Conservation (phyloP, 805 yeast genomes). For the Komagataella mondaviorum region DNA sequence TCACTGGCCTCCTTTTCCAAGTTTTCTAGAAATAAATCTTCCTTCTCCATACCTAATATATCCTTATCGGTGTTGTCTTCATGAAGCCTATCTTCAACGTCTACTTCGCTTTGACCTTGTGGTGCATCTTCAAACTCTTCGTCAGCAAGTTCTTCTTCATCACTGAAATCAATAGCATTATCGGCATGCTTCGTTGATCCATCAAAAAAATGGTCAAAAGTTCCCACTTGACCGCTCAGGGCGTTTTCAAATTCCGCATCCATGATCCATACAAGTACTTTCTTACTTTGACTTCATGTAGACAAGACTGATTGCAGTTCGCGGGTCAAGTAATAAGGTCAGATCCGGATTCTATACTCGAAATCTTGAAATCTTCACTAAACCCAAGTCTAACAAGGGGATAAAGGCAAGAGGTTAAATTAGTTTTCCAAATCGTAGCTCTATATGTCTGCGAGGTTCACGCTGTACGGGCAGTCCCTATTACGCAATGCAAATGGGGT, state of each 20-base stretch:
- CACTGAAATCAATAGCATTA: constrained; percentile 89
- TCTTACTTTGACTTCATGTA: not conserved
- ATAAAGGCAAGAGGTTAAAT: not conserved
- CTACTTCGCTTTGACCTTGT: constrained; percentile 24
- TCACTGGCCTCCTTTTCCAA: constrained; percentile 22
- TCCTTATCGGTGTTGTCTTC: constrained; percentile 21
- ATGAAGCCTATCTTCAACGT: constrained; percentile 23
- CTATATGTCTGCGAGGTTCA: constrained; percentile 19
- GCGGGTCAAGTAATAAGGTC: not conserved
- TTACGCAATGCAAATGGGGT: constrained; percentile 12
- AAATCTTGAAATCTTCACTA: not conserved
- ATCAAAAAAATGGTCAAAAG: constrained; percentile 19
- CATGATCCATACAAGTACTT: not conserved
- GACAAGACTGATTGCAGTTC: not conserved
- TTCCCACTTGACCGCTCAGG: constrained; percentile 18
- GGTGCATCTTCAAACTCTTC: constrained; percentile 36
- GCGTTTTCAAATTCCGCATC: constrained; percentile 19
- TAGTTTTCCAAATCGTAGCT: not conserved
- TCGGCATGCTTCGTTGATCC: constrained; percentile 66
- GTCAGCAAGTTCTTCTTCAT: constrained; percentile 89
- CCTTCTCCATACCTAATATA: constrained; percentile 4
- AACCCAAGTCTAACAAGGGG: not conserved
- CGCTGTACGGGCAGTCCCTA: constrained; percentile 20
- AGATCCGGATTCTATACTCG: not conserved
- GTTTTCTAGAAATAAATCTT: constrained; percentile 13